Evolutionary conservation across 257 asterid genomes (phyloP).

Genomic region (Solanum paucissectum): DNA sequence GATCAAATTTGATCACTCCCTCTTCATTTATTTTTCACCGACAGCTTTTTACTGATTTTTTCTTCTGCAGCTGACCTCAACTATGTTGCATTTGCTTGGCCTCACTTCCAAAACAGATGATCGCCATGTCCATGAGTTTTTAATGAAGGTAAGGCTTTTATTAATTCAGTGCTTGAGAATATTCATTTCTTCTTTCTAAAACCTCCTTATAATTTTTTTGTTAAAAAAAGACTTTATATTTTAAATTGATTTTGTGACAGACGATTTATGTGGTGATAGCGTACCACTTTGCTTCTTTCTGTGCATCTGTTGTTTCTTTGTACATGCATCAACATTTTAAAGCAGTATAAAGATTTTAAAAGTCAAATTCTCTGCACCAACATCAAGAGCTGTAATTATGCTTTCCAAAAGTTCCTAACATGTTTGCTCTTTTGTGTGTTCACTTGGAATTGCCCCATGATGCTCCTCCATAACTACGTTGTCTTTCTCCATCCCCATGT

Average conservation of each 20-base stretch:
- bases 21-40: neutral
- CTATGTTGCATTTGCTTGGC: slow-evolving; percentile 78
- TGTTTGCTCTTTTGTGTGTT: neutral
- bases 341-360: neutral
- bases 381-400: neutral
- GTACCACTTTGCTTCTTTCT: neutral
- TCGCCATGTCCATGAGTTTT: slow-evolving; percentile 45
- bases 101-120: slow-evolving; percentile 61
- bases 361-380: neutral
- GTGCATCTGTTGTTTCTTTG: neutral
- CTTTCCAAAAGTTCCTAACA: neutral
- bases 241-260: neutral
- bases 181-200: neutral
- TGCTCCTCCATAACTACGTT: neutral
- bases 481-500: neutral
- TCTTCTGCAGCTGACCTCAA: slow-evolving; percentile 69
- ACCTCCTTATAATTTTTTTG: neutral
- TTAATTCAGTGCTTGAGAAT: neutral
- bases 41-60: neutral
- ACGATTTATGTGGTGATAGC: neutral
- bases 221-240: neutral
- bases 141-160: slow-evolving; percentile 54
- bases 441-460: neutral
- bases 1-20: neutral
- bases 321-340: neutral